Evolutionary conservation across 1,284 basidiomycete species (phyloP), one percentile per base, ranked within the genome.

Genomic region (Heterobasidion annosum): DNA sequence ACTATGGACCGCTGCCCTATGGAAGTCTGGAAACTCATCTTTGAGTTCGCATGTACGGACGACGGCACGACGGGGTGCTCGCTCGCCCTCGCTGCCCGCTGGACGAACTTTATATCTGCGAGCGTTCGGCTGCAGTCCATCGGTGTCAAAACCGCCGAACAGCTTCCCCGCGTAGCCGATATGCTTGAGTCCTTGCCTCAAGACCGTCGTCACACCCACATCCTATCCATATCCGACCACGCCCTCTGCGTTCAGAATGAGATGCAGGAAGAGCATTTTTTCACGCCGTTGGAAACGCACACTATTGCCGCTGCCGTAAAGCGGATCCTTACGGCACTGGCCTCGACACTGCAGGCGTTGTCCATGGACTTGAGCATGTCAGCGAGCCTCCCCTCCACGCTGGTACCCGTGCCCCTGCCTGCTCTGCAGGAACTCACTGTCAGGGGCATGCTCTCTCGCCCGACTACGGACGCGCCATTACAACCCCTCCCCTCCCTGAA

Each of bases 31-130:
- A 15, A 16, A 3, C 60, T 63, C 37, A 68, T 68, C 35, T 64
- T 67, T 57, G 52, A 61, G 54, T 61, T 63, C 37, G 64, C 67
- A 10, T 68, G 67, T 54, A 59, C 58, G 12, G 67, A 68, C 54
- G 64, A 65, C 48, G 67, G 66, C 12, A 54, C 54, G 4, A 65
- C 65, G 7, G 65, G 62, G 0, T 61, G 62, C 44, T 53, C 65
- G 1, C 63, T 68, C 45, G 47, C 64, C 7, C 62, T 64, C 42
- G 63, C 64, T 53, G 66, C 66, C 49, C 60, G 54, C 32, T 65
- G 51, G 51, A 44, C 42, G 35, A 35, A 50, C 48, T 18, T 10
- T 25, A 12, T 32, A 9, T 54, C 53, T 25, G 10, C 33, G 3
- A 45, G 40, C 10, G 40, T 37, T n/a, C 40, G 16, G 33, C 53